Evolutionary conservation across 2,329 filamentous ascomycete species (phyloP).

Genomic region (Huntiella abstrusa): DNA sequence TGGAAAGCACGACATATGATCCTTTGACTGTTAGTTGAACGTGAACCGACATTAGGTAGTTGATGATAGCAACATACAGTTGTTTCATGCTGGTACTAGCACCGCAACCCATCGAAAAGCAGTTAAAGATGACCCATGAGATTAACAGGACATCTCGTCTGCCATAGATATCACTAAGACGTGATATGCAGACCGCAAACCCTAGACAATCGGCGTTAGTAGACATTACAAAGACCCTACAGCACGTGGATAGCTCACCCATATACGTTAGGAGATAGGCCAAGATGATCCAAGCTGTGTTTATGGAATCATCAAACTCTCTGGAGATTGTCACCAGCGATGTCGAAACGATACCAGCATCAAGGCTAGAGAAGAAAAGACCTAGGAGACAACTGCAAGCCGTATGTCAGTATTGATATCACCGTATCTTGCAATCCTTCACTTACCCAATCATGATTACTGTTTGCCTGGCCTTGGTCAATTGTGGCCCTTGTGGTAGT

Average conservation of each 20-base stretch:
- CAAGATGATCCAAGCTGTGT: slow-evolving; percentile 35
- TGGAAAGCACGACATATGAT: slow-evolving; percentile 41
- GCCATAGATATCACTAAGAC: slow-evolving; percentile 41
- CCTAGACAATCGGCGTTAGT: slow-evolving; percentile 17
- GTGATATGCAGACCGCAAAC: slow-evolving; percentile 39
- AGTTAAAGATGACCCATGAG: slow-evolving; percentile 36
- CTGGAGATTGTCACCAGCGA: slow-evolving; percentile 37
- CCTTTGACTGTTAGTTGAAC: slow-evolving; percentile 17
- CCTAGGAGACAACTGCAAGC: slow-evolving; percentile 21
- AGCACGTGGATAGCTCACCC: slow-evolving; percentile 19
- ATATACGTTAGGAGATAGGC: slow-evolving; percentile 39
- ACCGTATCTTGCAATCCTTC: neutral
- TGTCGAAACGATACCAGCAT: slow-evolving; percentile 39
- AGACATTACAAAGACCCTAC: neutral
- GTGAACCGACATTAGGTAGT: neutral
- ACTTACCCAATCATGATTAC: slow-evolving; percentile 12
- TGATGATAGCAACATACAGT: slow-evolving; percentile 21
- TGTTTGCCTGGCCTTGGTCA: slow-evolving; percentile 6
- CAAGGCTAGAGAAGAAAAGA: slow-evolving; percentile 36
- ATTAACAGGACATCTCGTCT: slow-evolving; percentile 28
- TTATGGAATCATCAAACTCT: slow-evolving; percentile 30
- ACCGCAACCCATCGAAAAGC: slow-evolving; percentile 35
- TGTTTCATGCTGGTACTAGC: slow-evolving; percentile 30
- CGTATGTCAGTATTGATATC: slow-evolving; percentile 12
- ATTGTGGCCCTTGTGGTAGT: slow-evolving; percentile 4